A percentile compares a stretch with the other conserved stretches of the same genome.
Conservation (phyloP, 1,139 yeast species). For the Yamadazyma buinensis region DNA sequence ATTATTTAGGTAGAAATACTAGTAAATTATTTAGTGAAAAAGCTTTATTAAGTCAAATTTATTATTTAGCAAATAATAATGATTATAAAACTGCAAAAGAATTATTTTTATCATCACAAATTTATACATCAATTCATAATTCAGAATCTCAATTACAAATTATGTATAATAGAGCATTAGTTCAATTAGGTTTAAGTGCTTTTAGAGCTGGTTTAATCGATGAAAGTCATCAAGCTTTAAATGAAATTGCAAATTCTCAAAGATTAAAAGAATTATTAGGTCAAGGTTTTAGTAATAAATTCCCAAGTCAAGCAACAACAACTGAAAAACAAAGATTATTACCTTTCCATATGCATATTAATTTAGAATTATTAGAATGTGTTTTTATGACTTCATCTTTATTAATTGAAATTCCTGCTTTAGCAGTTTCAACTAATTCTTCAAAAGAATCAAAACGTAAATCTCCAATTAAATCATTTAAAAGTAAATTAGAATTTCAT, state of each 20-base stretch:
- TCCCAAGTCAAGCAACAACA: constrained; percentile 51
- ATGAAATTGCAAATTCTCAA: constrained; percentile 83
- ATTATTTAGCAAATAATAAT: constrained; percentile 87
- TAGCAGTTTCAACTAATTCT: constrained; percentile 49
- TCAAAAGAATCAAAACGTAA: constrained; percentile 47
- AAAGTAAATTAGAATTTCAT: constrained; percentile 87
- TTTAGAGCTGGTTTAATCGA: constrained; percentile 84
- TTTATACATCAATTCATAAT: constrained; percentile 76
- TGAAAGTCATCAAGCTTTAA: constrained; percentile 84
- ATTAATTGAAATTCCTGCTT: constrained; percentile 86
- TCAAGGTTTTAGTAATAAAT: constrained; percentile 78
- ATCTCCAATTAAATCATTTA: constrained; percentile 71
- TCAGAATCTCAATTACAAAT: constrained; percentile 88
- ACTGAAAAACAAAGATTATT: constrained; percentile 79
- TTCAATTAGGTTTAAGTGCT: constrained; percentile 93
- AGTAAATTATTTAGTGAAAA: constrained; percentile 71
- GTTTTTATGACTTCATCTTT: constrained; percentile 89
- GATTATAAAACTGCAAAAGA: constrained; percentile 83
- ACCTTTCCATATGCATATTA: constrained; percentile 98
- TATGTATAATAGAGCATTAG: constrained; percentile 90
- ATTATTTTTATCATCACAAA: constrained; percentile 78
- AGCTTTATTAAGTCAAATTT: constrained; percentile 82
- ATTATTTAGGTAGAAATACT: constrained; percentile 62
- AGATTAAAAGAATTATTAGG: constrained; percentile 92
- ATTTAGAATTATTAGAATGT: constrained; percentile 90